Conservation (phyloP, 805 yeast species). For the Ascoidea tarda region DNA sequence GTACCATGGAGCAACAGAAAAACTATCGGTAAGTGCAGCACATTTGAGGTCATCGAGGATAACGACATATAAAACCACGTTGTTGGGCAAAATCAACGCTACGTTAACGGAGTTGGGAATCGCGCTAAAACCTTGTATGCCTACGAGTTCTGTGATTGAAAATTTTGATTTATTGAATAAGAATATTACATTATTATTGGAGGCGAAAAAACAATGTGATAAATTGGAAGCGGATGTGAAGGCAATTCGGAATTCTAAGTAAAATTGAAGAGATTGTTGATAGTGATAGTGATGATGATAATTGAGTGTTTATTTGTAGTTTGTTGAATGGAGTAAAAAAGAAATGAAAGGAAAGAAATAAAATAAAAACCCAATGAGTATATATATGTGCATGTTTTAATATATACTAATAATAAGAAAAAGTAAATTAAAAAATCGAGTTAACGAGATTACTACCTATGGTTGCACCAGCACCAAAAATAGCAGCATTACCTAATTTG, state of each 20-base stretch:
- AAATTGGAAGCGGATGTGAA: constrained; percentile 70
- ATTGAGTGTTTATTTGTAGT: background rate
- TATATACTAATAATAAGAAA: too few species aligned
- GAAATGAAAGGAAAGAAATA: background rate
- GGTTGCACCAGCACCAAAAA: constrained; percentile 95
- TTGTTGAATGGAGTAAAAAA: background rate
- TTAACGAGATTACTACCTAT: constrained; percentile 74
- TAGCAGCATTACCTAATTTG: constrained; percentile 81
- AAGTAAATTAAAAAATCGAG: constrained; percentile 36
- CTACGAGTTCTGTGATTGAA: constrained; percentile 64
- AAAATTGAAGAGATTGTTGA: background rate
- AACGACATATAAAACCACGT: constrained; percentile 64
- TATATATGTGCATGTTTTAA: background rate
- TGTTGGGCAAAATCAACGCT: constrained; percentile 45
- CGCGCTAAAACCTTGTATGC: constrained; percentile 76
- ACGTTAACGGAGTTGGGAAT: constrained; percentile 67
- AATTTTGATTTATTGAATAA: constrained; percentile 66
- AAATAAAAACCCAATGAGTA: too few species aligned
- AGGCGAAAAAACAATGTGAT: constrained; percentile 76
- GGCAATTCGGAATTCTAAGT: constrained; percentile 19
- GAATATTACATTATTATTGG: constrained; percentile 58
- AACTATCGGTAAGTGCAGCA: constrained; percentile 62
- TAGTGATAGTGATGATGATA: background rate
- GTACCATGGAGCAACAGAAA: constrained; percentile 47
- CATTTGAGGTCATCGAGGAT: constrained; percentile 67